Conservation (phyloP, 805 yeast species). For the Starmera amethionina region DNA sequence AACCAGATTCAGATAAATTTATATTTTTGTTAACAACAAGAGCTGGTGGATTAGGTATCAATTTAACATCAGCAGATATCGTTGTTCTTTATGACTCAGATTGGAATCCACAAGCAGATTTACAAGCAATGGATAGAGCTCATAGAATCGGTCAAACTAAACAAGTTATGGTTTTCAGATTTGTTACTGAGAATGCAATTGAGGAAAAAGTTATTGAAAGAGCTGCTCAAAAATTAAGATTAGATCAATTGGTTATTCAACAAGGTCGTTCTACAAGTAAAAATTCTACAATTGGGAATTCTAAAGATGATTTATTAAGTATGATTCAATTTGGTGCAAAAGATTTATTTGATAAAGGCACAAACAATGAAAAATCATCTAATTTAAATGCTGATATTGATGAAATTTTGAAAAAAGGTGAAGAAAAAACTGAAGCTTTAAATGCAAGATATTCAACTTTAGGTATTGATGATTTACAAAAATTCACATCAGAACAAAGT, state of each 20-base stretch:
- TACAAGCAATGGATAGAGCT: slow-evolving; percentile 98
- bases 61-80: slow-evolving; percentile 83
- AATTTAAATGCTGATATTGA: slow-evolving; percentile 62
- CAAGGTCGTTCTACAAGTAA: slow-evolving; percentile 63
- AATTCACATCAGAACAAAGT: slow-evolving; percentile 77
- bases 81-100: slow-evolving; percentile 87
- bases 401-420: slow-evolving; percentile 68
- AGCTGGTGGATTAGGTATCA: slow-evolving; percentile 96
- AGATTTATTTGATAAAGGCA: slow-evolving; percentile 42
- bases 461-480: slow-evolving; percentile 90
- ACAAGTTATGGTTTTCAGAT: slow-evolving; percentile 86
- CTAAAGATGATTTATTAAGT: slow-evolving; percentile 77
- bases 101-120: slow-evolving; percentile 98
- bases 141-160: slow-evolving; percentile 96
- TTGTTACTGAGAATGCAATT: slow-evolving; percentile 91
- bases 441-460: slow-evolving; percentile 76
- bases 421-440: slow-evolving; percentile 67
- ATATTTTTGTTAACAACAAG: slow-evolving; percentile 83
- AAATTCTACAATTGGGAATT: slow-evolving; percentile 41
- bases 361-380: slow-evolving; percentile 27
- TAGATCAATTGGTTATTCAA: slow-evolving; percentile 93
- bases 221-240: slow-evolving; percentile 86
- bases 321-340: slow-evolving; percentile 98
- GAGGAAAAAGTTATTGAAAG: slow-evolving; percentile 94
- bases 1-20: slow-evolving; percentile 73